Percentiles rank a stretch among this genome's conserved stretches.
Conservation (phyloP, 2,329 filamentous ascomycete genomes). For the Pseudopyricularia cyperi region DNA sequence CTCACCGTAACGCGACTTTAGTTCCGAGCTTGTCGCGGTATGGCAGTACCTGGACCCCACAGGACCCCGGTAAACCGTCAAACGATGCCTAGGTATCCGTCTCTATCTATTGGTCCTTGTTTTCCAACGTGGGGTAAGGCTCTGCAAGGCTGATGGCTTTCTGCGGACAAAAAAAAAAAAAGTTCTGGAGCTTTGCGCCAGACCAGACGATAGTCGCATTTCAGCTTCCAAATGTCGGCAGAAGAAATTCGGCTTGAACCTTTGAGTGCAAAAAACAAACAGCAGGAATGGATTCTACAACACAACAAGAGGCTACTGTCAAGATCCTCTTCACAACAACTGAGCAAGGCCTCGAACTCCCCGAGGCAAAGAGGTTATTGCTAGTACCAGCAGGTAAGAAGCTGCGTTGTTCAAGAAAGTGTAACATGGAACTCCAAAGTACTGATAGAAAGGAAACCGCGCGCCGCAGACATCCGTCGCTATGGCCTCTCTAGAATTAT, state of each 20-base stretch:
- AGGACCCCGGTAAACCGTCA: neutral
- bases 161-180: conserved; percentile 6
- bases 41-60: neutral
- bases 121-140: conserved; percentile 7
- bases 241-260: no score
- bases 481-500: conserved; percentile 59
- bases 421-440: neutral
- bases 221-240: no score
- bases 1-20: neutral
- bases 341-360: conserved; percentile 47
- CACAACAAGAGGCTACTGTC: conserved; percentile 34
- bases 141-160: conserved; percentile 2
- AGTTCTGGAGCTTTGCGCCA: neutral
- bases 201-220: no score
- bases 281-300: conserved; percentile 12
- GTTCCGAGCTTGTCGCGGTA: neutral
- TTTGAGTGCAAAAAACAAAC: no score
- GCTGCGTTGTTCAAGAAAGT: neutral
- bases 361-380: conserved; percentile 47
- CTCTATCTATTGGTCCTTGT: neutral
- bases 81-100: neutral
- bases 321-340: conserved; percentile 57
- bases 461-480: conserved; percentile 46
- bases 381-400: conserved; percentile 45
- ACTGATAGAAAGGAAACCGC: neutral